Conservation (phyloP, 2,329 filamentous ascomycete genomes). For the Dendryphion nanum region DNA sequence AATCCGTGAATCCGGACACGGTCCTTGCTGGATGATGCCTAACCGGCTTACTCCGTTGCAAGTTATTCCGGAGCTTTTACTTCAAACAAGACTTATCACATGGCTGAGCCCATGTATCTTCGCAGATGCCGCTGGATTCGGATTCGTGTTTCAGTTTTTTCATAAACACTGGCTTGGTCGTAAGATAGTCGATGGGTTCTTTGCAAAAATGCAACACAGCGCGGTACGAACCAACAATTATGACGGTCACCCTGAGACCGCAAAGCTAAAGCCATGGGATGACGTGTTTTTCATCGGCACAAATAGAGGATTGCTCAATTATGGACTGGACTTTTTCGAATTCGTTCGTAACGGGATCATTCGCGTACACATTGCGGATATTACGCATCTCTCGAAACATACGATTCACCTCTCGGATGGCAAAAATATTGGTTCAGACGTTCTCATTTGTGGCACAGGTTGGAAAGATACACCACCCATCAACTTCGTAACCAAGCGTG, state of each 20-base stretch:
- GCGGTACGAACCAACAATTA: conserved; percentile 54
- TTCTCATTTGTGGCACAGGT: conserved; percentile 56
- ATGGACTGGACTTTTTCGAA: conserved; percentile 56
- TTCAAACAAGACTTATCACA: conserved; percentile 65
- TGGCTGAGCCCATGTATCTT: conserved; percentile 78
- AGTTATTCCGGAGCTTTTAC: conserved; percentile 65
- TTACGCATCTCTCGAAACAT: conserved; percentile 51
- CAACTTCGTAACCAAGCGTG: too few species aligned
- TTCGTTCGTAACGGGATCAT: conserved; percentile 55
- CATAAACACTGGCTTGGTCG: conserved; percentile 55
- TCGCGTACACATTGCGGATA: conserved; percentile 54
- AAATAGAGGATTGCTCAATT: conserved; percentile 61
- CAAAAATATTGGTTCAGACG: conserved; percentile 47
- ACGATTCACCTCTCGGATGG: conserved; percentile 51
- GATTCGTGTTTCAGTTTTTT: conserved; percentile 58
- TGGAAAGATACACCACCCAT: conserved; percentile 55
- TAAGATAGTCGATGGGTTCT: conserved; percentile 56
- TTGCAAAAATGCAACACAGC: conserved; percentile 56
- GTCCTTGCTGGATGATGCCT: conserved; percentile 62
- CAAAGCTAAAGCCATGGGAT: conserved; percentile 44
- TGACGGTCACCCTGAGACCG: conserved; percentile 41
- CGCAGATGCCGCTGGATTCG: conserved; percentile 53
- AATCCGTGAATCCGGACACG: conserved; percentile 58
- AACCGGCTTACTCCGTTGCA: conserved; percentile 66
- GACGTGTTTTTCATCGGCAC: conserved; percentile 54